A percentile compares a stretch with the other conserved stretches of the same genome.
These are phyloP conservation scores for Obba rivulosa DNA, from an alignment of 768 basidiomycete genomes.

Conservation along the genomic window DNA sequence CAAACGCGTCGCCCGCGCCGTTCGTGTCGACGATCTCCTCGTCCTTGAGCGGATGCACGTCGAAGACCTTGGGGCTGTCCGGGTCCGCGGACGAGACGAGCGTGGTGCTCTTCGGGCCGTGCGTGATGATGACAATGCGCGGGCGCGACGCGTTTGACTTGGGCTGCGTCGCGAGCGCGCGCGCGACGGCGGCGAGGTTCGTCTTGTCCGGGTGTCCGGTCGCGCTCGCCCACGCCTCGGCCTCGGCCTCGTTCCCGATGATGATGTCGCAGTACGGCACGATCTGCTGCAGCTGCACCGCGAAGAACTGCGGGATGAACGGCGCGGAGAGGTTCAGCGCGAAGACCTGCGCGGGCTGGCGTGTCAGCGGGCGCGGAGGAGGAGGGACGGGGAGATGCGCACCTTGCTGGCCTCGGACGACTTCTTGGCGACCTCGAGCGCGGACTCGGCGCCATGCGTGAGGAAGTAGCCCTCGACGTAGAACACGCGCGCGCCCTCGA, in stretches of 20 bases:
- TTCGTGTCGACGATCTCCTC: slow-evolving; percentile 91
- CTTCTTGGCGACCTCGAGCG: slow-evolving; percentile 70
- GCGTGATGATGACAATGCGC: slow-evolving; percentile 86
- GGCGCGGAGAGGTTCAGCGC: slow-evolving; percentile 93
- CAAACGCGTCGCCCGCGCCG: slow-evolving; percentile 96
- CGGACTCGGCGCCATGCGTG: slow-evolving; percentile 79
- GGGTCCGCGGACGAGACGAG: slow-evolving; percentile 59
- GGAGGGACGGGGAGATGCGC: slow-evolving; percentile 4
- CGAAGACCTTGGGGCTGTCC: slow-evolving; percentile 49
- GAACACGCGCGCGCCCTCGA: slow-evolving; percentile 78
- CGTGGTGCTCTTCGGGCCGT: slow-evolving; percentile 76
- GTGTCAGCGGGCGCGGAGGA: not conserved
- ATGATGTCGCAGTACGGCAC: slow-evolving; percentile 83
- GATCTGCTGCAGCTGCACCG: slow-evolving; percentile 70
- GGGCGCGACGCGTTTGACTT: slow-evolving; percentile 75
- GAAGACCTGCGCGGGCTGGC: slow-evolving; percentile 56
- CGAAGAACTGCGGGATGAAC: slow-evolving; percentile 95
- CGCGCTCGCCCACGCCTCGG: slow-evolving; percentile 76
- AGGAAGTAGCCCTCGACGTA: slow-evolving; percentile 98
- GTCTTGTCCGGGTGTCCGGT: slow-evolving; percentile 63
- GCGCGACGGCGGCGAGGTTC: slow-evolving; percentile 65
- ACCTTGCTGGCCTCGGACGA: slow-evolving; percentile 77
- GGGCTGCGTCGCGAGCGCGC: slow-evolving; percentile 63
- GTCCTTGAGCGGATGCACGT: slow-evolving; percentile 52
- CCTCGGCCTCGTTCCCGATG: slow-evolving; percentile 97